These are phyloP conservation scores for Coprinopsis strossmayeri DNA, from an alignment of 768 basidiomycete species.

Conservation along the genomic window DNA sequence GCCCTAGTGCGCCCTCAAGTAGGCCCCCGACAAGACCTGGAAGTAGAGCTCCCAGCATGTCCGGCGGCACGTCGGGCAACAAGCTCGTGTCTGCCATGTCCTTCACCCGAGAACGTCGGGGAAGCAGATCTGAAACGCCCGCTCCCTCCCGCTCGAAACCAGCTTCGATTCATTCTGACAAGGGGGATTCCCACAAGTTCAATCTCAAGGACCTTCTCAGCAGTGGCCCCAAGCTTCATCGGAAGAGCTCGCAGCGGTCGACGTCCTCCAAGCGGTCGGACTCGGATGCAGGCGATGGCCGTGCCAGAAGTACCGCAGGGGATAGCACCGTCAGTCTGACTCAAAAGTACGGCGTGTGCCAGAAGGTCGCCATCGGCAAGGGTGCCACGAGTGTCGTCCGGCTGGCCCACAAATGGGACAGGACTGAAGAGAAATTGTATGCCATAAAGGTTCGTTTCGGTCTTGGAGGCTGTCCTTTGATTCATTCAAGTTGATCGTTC, in stretches of 20 bases:
- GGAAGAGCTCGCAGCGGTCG: slow-evolving; percentile 66
- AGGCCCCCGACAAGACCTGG: slow-evolving; percentile 44
- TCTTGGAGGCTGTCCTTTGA: neutral
- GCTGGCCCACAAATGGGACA: slow-evolving; percentile 98
- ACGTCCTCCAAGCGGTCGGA: slow-evolving; percentile 59
- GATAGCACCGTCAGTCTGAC: slow-evolving; percentile 43
- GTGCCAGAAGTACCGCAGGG: slow-evolving; percentile 33
- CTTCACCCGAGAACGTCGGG: slow-evolving; percentile 19
- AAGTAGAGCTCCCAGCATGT: slow-evolving; percentile 44
- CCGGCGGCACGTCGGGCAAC: slow-evolving; percentile 33
- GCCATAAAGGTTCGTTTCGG: slow-evolving; percentile 79
- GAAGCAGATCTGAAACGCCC: slow-evolving; percentile 21
- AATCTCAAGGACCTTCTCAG: slow-evolving; percentile 76
- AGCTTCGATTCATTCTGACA: slow-evolving; percentile 45
- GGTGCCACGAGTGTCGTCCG: slow-evolving; percentile 97
- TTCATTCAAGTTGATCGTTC: neutral
- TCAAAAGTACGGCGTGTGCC: slow-evolving; percentile 96
- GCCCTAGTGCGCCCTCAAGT: slow-evolving; percentile 52
- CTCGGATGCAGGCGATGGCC: slow-evolving; percentile 42
- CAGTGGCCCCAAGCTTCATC: slow-evolving; percentile 64
- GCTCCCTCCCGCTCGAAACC: slow-evolving; percentile 27
- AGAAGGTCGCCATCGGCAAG: slow-evolving; percentile 94
- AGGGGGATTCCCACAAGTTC: slow-evolving; percentile 58
- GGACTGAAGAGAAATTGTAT: slow-evolving; percentile 92
- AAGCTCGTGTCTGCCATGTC: slow-evolving; percentile 19